Percentiles rank a stretch among this genome's conserved stretches.
Conservation (phyloP, 1,139 yeast genomes). For the Taphrina pruni region DNA sequence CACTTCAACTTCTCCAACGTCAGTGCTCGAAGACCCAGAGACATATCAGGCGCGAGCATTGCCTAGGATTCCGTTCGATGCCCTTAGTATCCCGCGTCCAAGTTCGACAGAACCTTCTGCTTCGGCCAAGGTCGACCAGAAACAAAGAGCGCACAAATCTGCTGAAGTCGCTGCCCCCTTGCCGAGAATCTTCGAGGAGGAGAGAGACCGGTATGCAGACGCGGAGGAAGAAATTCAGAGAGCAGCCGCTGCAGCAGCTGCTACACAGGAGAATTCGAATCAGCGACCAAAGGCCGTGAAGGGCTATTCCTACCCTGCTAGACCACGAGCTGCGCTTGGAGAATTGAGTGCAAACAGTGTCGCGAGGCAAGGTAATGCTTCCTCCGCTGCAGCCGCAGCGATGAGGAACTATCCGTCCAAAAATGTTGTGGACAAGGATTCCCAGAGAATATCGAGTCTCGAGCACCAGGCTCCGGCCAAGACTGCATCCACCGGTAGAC, state of each 20-base stretch:
- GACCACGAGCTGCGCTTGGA: constrained; percentile 36
- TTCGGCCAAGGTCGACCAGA: constrained; percentile 20
- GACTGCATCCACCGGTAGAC: constrained; percentile 12
- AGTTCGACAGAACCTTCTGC: constrained; percentile 22
- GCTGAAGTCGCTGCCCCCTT: constrained; percentile 24
- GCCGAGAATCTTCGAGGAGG: constrained; percentile 37
- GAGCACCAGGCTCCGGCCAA: constrained; percentile 15
- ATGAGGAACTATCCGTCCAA: constrained; percentile 23
- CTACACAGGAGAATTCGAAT: background rate
- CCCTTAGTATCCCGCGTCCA: constrained; percentile 13
- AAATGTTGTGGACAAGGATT: constrained; percentile 7
- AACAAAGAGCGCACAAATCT: constrained; percentile 36
- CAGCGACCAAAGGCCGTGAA: constrained; percentile 36
- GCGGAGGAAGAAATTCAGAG: constrained; percentile 34
- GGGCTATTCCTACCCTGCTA: constrained; percentile 33
- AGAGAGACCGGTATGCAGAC: constrained; percentile 38
- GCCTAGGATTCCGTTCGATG: constrained; percentile 20
- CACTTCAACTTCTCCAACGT: constrained; percentile 15
- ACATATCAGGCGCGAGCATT: constrained; percentile 33
- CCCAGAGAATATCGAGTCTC: constrained; percentile 25
- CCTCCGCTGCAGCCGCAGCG: constrained; percentile 24
- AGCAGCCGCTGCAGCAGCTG: constrained; percentile 15
- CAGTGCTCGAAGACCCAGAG: constrained; percentile 26
- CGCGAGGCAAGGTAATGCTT: constrained; percentile 1
- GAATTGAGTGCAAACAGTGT: constrained; percentile 26